Percentiles rank a stretch among this genome's conserved stretches.
These are phyloP conservation scores for Kalaharituber pfeilii DNA, from an alignment of 2,329 filamentous ascomycete species.

Conservation along the genomic window DNA sequence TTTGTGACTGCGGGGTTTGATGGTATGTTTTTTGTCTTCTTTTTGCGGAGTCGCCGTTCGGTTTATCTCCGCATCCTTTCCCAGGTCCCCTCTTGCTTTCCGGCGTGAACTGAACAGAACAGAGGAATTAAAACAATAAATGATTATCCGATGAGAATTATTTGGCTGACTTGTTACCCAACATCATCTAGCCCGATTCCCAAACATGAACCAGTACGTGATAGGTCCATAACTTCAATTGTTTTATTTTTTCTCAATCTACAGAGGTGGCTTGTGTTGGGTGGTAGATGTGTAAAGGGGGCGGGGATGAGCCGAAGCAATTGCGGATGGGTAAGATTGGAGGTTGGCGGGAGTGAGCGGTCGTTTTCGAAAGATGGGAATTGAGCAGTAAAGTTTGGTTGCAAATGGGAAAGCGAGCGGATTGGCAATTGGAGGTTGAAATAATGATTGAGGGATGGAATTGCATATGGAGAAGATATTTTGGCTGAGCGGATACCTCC, in stretches of 20 bases:
- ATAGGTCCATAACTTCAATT: background rate
- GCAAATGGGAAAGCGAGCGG: background rate
- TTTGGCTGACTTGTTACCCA: no score
- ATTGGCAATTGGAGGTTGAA: background rate
- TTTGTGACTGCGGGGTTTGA: constrained; percentile 59
- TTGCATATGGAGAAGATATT: background rate
- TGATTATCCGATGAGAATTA: no score
- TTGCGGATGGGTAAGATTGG: background rate
- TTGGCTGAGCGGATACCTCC: background rate
- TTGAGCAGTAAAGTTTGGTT: background rate
- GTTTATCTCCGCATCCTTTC: background rate
- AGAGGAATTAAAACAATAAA: no score
- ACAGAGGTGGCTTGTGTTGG: background rate
- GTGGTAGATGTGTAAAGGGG: background rate
- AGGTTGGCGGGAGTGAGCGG: background rate
- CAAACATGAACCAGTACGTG: constrained; percentile 29
- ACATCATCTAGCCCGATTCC: constrained; percentile 1
- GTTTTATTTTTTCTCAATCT: background rate
- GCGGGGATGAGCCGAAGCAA: background rate
- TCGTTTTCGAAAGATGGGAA: background rate
- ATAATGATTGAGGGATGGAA: background rate
- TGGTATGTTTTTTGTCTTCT: background rate
- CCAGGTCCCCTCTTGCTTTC: background rate
- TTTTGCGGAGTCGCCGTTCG: background rate
- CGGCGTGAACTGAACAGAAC: background rate